phyloP scores from a whole-genome alignment of 2,329 filamentous ascomycete genomes.

The Hymenoscyphus linearis region DNA sequence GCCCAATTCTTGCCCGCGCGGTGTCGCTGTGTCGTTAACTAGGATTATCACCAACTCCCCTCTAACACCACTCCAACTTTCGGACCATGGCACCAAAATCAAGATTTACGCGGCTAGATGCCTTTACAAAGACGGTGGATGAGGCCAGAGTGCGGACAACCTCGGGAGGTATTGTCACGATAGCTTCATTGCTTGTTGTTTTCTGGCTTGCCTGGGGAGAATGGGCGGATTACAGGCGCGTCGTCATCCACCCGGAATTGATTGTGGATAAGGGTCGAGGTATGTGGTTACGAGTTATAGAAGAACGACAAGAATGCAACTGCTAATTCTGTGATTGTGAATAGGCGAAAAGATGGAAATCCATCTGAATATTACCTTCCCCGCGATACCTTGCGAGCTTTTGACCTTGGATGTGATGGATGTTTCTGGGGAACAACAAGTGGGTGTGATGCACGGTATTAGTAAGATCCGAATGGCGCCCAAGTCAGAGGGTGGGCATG shows the following conservation, averaged over 20 bases:
- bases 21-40: neutral
- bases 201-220: constrained; percentile 88
- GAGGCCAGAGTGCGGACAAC: constrained; percentile 95
- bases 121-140: constrained; percentile 98
- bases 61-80: neutral
- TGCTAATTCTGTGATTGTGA: neutral
- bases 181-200: constrained; percentile 82
- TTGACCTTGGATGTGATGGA: constrained; percentile 98
- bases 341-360: constrained; percentile 99
- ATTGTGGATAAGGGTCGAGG: constrained; percentile 96
- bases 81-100: constrained; percentile 76
- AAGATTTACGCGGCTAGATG: constrained; percentile 92
- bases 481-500: constrained; percentile 65
- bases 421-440: constrained; percentile 93
- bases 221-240: constrained; percentile 86
- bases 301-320: neutral
- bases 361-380: constrained; percentile 94
- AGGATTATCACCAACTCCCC: neutral
- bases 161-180: constrained; percentile 90
- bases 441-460: constrained; percentile 87
- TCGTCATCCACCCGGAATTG: constrained; percentile 84
- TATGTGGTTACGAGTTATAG: constrained; percentile 34
- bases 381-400: constrained; percentile 87
- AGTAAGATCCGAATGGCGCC: constrained; percentile 81
- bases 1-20: neutral